A percentile compares a stretch with the other conserved stretches of the same genome.
These are phyloP conservation scores for Oxytropis ochrocephala DNA, from an alignment of 306 rosid genomes.

Conservation along the genomic window DNA sequence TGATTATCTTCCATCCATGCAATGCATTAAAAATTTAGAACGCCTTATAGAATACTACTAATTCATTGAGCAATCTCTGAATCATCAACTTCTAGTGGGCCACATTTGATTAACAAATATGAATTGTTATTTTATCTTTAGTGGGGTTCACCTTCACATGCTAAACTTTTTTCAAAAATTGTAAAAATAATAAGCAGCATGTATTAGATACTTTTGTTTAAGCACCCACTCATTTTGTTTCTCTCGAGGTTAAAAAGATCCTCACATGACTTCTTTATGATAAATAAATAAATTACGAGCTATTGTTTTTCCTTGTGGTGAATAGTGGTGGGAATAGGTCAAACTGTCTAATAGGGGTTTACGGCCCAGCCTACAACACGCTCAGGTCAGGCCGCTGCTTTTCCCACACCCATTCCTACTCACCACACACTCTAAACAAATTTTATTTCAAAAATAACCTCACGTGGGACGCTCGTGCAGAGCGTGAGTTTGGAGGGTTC, in stretches of 20 bases:
- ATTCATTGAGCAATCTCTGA: background rate
- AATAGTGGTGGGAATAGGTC: too few relatives aligned
- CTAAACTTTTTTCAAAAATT: background rate
- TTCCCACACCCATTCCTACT: too few relatives aligned
- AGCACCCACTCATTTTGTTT: background rate
- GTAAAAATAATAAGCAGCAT: background rate
- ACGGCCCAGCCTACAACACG: too few relatives aligned
- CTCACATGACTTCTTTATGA: background rate
- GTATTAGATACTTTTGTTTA: background rate
- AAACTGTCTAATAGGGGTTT: too few relatives aligned
- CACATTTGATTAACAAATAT: background rate
- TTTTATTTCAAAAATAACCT: too few relatives aligned
- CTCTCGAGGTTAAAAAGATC: background rate
- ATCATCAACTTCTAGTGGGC: background rate
- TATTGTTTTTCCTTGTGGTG: background rate
- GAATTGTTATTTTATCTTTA: background rate
- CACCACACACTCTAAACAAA: too few relatives aligned
- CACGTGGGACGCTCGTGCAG: too few relatives aligned
- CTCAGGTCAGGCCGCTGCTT: too few relatives aligned
- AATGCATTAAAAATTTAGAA: slow-evolving; percentile 8
- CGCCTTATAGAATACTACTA: background rate
- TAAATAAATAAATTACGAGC: background rate
- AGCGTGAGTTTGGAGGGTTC: too few relatives aligned
- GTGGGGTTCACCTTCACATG: slow-evolving; percentile 10
- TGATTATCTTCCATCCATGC: slow-evolving; percentile 23